Base-by-base conservation (phyloP, 345 rosid species). In the Eucalyptus decipiens region DNA sequence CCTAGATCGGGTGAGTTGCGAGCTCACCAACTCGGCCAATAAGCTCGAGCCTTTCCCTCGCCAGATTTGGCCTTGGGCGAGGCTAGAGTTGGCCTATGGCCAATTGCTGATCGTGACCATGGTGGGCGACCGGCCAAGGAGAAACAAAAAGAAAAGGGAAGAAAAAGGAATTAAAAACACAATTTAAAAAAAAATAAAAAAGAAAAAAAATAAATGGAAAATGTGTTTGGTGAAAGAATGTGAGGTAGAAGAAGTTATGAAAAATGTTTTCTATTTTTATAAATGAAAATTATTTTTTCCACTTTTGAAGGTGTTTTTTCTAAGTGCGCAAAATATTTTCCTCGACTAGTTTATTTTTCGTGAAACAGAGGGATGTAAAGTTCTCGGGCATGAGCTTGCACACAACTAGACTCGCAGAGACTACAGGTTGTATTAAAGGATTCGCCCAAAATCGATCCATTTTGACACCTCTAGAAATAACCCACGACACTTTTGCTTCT, bases 101-200 rank as follows among this genome's bases (percentile, higher is more conserved):
- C 0, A 8, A 1, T 52, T 0, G 0, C 1, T 0, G 1, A 21
- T 7, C 0, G 5, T 52, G 9, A 52, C 5, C 11, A 1, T 21
- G 58, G 58, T 52, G 26, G 26, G 11, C 2, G 1, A 52, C 5
- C 0, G 0, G 0, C 58, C 26, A 52, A 52, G 58, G 26, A 52
- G 19, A 1, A 52, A 19, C 26, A 52, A 52, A 52, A 52, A 0
- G 10, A 19, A 52, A 52, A 52, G 2, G 5, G 58, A 52, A 52
- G 56, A 52, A 50, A 51, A 50, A 51, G 8, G 54, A 51, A 51
- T 17, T 51, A 51, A 51, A 17, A 17, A 17, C 2, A 6, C 8
- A 6, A 50, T 15, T 15, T 2, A 51, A 19, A 52, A 52, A 51
- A 14, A 16, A 50, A 50, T 5, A 2, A 16, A 50, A 50, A 0